Base-by-base conservation (phyloP, 1,284 basidiomycete species). In the Schizopora paradoxa region DNA sequence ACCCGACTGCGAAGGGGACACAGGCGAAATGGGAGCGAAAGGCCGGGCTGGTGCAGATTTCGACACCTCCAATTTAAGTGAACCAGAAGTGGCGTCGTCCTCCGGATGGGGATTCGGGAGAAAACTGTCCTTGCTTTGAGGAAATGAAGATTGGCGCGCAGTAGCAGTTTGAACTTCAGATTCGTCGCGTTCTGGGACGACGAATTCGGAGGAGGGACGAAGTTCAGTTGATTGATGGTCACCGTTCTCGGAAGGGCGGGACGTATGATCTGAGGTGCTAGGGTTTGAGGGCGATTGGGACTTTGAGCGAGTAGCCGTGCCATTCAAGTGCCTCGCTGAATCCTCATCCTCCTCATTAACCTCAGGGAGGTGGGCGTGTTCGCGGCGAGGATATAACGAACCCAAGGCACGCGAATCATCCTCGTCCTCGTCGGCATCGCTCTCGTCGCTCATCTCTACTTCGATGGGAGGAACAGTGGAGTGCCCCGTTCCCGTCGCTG, bases 381-480 rank as follows among this genome's bases (percentile, higher is more conserved):
- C 45, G 10, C 49, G 49, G 45, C 37, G 48, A 35, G 44, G 51
- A 43, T 34, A 45, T 27, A 29, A 41, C 23, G 29, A 38, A 45
- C 37, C 34, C 28, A 49, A 23, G 11, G 49, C 29, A 26, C 27
- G 46, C 26, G 28, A 27, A 18, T 54, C 43, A 4, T 69, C 67
- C 39, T 79, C 77, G 1, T 74, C 76, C 27, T 71, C 79, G 23
- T 78, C 77, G 35, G 53, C 70, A 19, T 86, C 86, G 56, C 88
- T 90, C 62, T 90, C 86, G 58, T 90, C 87, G 56, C 85, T 87
- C 55, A 89, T 53, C 58, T 89, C 85, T 10, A 86, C 76, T 34
- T 79, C 74, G 42, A 86, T 85, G 5, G 84, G 84, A 2, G 83
- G 83, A n/a, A 68, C 73, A 21, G 65, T 63, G 23, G 14, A 61